A percentile compares a stretch with the other conserved stretches of the same genome.
phyloP scores from a whole-genome alignment of 2,329 filamentous ascomycete species.

The Arthrobotrys pseudoclavata region DNA sequence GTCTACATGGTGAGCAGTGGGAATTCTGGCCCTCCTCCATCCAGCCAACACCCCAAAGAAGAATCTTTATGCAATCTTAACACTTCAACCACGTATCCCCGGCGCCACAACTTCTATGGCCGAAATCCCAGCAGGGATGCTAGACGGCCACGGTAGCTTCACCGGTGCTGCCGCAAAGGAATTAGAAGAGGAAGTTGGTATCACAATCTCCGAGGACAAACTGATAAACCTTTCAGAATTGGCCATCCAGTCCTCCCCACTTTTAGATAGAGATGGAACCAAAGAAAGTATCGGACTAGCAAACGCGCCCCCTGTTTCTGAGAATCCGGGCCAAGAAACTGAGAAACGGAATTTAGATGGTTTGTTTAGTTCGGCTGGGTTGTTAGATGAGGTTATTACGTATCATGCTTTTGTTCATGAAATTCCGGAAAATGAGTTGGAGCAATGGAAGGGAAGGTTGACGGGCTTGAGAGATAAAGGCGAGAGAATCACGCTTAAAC shows the following conservation, averaged over 20 bases:
- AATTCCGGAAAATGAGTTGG: constrained; percentile 70
- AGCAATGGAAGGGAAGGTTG: constrained; percentile 72
- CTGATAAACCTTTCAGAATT: constrained; percentile 71
- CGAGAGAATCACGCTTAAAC: constrained; percentile 74
- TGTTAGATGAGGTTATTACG: constrained; percentile 72
- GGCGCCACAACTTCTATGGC: constrained; percentile 72
- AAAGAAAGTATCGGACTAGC: constrained; percentile 49
- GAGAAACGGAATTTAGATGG: constrained; percentile 36
- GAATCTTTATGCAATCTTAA: constrained; percentile 73
- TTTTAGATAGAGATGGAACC: constrained; percentile 18
- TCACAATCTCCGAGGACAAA: constrained; percentile 70
- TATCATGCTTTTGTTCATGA: constrained; percentile 73
- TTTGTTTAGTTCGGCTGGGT: constrained; percentile 47
- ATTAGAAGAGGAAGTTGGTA: constrained; percentile 74
- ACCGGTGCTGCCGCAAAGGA: constrained; percentile 73
- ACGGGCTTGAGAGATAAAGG: constrained; percentile 73
- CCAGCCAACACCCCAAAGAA: constrained; percentile 39
- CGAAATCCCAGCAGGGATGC: constrained; percentile 74
- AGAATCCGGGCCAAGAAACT: not conserved
- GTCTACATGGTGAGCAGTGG: constrained; percentile 20
- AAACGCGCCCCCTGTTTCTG: constrained; percentile 34
- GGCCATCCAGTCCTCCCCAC: constrained; percentile 64
- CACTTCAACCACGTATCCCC: constrained; percentile 73
- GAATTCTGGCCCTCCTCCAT: constrained; percentile 42
- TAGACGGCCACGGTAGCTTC: constrained; percentile 72